A percentile compares a stretch with the other conserved stretches of the same genome.
Conservation (phyloP, 176 grass and related monocot genomes). For the Oryza officinalis region DNA sequence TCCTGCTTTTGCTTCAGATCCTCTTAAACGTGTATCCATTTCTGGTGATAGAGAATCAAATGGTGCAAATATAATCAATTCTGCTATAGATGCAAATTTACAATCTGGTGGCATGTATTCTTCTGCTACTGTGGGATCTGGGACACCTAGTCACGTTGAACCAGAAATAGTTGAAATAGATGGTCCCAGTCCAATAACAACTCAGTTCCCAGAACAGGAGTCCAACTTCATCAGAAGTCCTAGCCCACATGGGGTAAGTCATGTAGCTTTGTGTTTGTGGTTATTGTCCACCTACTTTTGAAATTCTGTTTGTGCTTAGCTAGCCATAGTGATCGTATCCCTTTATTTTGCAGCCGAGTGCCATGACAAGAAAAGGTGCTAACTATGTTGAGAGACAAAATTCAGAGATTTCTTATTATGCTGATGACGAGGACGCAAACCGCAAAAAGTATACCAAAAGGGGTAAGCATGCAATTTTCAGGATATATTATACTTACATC, state of each 20-base stretch:
- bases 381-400: slow-evolving; percentile 73
- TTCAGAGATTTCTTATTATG: slow-evolving; percentile 94
- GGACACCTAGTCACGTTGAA: slow-evolving; percentile 44
- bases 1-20: slow-evolving; percentile 83
- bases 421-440: slow-evolving; percentile 96
- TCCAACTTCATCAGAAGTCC: slow-evolving; percentile 67
- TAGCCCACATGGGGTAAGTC: slow-evolving; percentile 67
- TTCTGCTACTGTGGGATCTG: slow-evolving; percentile 39
- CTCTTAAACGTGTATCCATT: slow-evolving; percentile 59
- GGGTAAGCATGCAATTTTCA: slow-evolving; percentile 58
- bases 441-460: slow-evolving; percentile 86
- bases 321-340: not conserved
- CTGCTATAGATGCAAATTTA: slow-evolving; percentile 44
- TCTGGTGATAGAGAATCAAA: slow-evolving; percentile 48
- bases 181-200: slow-evolving; percentile 59
- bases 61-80: slow-evolving; percentile 43
- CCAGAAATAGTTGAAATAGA: slow-evolving; percentile 97
- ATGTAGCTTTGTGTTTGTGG: slow-evolving; percentile 9
- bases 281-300: not conserved
- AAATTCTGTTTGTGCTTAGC: not conserved
- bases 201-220: slow-evolving; percentile 70
- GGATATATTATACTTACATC: slow-evolving; percentile 21
- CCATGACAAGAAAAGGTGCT: slow-evolving; percentile 84
- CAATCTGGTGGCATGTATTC: slow-evolving; percentile 49
- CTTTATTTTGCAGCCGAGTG: slow-evolving; percentile 63